Conservation (phyloP, 2,329 filamentous ascomycete genomes). For the Penicillium sp. region DNA sequence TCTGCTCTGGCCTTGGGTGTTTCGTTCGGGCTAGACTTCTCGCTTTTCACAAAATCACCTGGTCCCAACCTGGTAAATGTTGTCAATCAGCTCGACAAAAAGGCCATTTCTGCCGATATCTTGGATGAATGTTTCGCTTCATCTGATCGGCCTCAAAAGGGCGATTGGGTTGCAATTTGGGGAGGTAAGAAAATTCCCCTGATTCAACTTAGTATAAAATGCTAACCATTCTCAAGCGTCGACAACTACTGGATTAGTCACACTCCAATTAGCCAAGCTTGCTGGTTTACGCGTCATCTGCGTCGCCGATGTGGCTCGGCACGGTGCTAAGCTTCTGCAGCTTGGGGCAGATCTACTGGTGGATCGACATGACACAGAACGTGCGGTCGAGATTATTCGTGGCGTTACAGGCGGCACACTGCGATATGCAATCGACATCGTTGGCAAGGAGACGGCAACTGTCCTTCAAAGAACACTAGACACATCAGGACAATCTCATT, state of each 20-base stretch:
- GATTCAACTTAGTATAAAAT: neutral
- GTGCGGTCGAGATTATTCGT: constrained; percentile 69
- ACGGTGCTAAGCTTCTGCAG: constrained; percentile 62
- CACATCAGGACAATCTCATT: constrained; percentile 51
- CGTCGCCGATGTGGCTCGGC: constrained; percentile 69
- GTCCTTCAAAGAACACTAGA: constrained; percentile 60
- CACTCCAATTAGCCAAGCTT: constrained; percentile 70
- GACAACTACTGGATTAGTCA: constrained; percentile 70
- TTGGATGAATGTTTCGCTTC: constrained; percentile 64
- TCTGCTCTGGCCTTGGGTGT: constrained; percentile 69
- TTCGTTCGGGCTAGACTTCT: constrained; percentile 71
- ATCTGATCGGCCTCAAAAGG: constrained; percentile 60
- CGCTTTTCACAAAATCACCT: constrained; percentile 32
- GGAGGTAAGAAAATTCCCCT: constrained; percentile 56
- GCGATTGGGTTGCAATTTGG: constrained; percentile 76
- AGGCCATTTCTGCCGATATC: constrained; percentile 64
- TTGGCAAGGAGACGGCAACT: constrained; percentile 66
- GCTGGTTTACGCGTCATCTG: constrained; percentile 68
- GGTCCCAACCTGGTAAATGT: constrained; percentile 65
- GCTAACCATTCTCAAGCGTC: constrained; percentile 52
- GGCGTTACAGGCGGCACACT: constrained; percentile 61
- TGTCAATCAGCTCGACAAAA: constrained; percentile 52
- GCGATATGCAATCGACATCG: constrained; percentile 71
- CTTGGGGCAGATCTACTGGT: constrained; percentile 67
- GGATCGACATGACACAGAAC: constrained; percentile 67